phyloP scores from a whole-genome alignment of 805 yeast species.

The Candida piceae region DNA sequence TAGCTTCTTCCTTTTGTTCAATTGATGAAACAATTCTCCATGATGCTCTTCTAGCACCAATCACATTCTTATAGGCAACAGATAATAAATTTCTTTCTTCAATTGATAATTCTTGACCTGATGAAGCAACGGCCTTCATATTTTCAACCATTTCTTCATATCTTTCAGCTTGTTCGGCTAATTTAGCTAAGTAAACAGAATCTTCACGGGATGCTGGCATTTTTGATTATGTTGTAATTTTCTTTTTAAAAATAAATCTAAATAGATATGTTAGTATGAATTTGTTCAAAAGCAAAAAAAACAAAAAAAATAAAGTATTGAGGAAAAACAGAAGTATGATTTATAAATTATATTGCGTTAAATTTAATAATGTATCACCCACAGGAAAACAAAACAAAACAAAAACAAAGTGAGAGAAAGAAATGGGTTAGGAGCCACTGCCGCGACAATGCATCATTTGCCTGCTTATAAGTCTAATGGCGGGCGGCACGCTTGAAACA shows the following conservation, averaged over 20 bases:
- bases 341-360: too few relatives aligned
- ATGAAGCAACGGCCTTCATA: conserved; percentile 95
- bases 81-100: conserved; percentile 97
- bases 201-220: conserved; percentile 93
- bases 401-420: too few relatives aligned
- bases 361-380: too few relatives aligned
- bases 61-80: conserved; percentile 96
- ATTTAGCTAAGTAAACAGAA: conserved; percentile 94
- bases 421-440: conserved; percentile 3
- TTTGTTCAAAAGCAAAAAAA: not conserved
- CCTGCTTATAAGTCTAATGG: not conserved
- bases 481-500: too few relatives aligned
- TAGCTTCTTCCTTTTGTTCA: conserved; percentile 96
- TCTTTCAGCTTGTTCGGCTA: conserved; percentile 99
- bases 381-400: too few relatives aligned
- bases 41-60: conserved; percentile 98
- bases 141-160: conserved; percentile 99
- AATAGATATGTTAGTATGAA: too few relatives aligned
- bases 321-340: too few relatives aligned
- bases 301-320: too few relatives aligned
- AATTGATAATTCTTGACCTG: conserved; percentile 92
- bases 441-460: not conserved
- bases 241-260: too few relatives aligned
- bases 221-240: too few relatives aligned
- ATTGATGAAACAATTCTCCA: conserved; percentile 99